A percentile compares a stretch with the other conserved stretches of the same genome.
Evolutionary conservation across 805 yeast species (phyloP).

Genomic region (Yamadazyma phyllophila): DNA sequence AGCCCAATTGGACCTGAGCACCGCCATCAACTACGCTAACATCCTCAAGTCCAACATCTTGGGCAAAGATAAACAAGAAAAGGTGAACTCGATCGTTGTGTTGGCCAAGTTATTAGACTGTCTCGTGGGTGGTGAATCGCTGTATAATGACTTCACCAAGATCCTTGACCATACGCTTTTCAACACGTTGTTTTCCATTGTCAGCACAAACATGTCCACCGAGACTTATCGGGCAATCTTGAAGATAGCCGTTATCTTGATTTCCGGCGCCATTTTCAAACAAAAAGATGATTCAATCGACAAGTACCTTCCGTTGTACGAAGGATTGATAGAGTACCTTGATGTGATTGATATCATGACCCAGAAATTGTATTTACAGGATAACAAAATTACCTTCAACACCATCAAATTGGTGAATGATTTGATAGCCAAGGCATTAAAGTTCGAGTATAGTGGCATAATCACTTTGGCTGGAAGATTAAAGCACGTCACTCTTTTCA

Average conservation of each 20-base stretch:
- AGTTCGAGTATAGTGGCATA: constrained; percentile 41
- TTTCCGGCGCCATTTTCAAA: constrained; percentile 44
- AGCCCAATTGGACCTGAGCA: constrained; percentile 29
- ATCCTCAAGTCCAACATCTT: constrained; percentile 42
- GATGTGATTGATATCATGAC: constrained; percentile 44
- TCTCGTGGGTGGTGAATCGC: constrained; percentile 30
- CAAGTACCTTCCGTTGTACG: constrained; percentile 36
- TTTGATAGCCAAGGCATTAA: constrained; percentile 41
- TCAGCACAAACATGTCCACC: constrained; percentile 40
- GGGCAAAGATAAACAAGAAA: constrained; percentile 48
- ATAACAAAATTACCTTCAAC: constrained; percentile 41
- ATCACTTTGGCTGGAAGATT: constrained; percentile 46
- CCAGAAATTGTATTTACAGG: constrained; percentile 41
- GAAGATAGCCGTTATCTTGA: constrained; percentile 39
- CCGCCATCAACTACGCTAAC: constrained; percentile 33
- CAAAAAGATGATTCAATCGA: constrained; percentile 33
- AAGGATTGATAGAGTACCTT: constrained; percentile 34
- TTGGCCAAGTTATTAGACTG: constrained; percentile 52
- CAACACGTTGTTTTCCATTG: constrained; percentile 39
- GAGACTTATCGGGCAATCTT: constrained; percentile 47
- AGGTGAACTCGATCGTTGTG: constrained; percentile 51
- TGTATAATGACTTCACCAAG: constrained; percentile 28
- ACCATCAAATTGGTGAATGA: constrained; percentile 47
- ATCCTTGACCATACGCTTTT: constrained; percentile 43
- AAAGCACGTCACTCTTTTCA: constrained; percentile 46